phyloP scores from a whole-genome alignment of 2,329 filamentous ascomycete genomes.

The Alternaria tenuissima region DNA sequence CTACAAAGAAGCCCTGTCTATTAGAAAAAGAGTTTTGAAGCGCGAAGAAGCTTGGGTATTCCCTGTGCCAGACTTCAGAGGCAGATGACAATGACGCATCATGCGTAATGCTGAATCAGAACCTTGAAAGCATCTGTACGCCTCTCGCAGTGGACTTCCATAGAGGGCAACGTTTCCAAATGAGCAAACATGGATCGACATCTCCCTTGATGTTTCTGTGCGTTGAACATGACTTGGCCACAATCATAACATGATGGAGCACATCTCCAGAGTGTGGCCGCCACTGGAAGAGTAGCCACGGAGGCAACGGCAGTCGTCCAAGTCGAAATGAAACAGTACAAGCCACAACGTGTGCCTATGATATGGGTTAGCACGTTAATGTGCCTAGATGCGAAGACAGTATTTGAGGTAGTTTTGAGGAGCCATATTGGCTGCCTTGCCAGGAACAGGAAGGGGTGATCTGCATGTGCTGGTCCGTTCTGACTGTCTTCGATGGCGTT shows the following conservation, averaged over 20 bases:
- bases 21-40: neutral
- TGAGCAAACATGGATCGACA: neutral
- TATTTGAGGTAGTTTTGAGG: neutral
- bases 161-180: neutral
- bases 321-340: neutral
- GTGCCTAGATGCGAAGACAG: neutral
- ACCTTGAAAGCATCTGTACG: neutral
- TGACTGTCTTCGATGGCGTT: slow-evolving; percentile 29
- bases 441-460: slow-evolving; percentile 28
- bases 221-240: neutral
- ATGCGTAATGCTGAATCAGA: neutral
- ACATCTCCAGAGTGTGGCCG: neutral
- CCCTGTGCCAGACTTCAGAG: neutral
- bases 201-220: neutral
- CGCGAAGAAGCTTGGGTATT: neutral
- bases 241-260: neutral
- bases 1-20: neutral
- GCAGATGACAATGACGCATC: neutral
- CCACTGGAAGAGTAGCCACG: neutral
- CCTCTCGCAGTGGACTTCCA: neutral
- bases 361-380: neutral
- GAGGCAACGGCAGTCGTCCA: neutral
- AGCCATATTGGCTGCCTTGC: slow-evolving; percentile 11
- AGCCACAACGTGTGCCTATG: neutral
- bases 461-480: neutral